Percentiles rank a stretch among this genome's conserved stretches.
Evolutionary conservation across 495 filamentous ascomycete species (phyloP).

Genomic region (Poronia punctata): DNA sequence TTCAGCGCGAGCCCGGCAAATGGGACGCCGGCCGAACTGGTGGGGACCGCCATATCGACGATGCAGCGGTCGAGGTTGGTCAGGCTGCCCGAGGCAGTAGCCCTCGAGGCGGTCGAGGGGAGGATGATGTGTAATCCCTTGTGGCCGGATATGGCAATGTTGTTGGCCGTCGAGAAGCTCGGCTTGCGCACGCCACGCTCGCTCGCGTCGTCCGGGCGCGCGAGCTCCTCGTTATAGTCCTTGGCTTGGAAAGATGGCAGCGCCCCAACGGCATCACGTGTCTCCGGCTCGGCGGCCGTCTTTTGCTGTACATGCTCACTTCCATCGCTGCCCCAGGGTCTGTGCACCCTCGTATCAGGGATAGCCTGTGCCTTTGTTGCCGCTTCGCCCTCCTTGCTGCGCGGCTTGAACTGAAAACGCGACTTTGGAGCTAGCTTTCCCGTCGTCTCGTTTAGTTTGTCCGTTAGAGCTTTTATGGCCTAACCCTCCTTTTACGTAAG

Average conservation of each 20-base stretch:
- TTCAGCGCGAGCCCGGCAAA: slow-evolving; percentile 72
- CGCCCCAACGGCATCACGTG: slow-evolving; percentile 22
- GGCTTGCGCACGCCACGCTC: slow-evolving; percentile 46
- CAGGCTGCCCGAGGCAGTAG: slow-evolving; percentile 65
- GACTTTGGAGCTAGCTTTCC: slow-evolving; percentile 35
- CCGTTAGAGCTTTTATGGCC: slow-evolving; percentile 35
- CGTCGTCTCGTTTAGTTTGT: slow-evolving; percentile 35
- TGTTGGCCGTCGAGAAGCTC: slow-evolving; percentile 53
- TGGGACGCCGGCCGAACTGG: slow-evolving; percentile 50
- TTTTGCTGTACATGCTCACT: slow-evolving; percentile 12
- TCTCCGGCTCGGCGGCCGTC: slow-evolving; percentile 18
- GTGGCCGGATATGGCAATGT: slow-evolving; percentile 59
- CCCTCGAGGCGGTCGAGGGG: slow-evolving; percentile 56
- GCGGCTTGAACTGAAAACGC: slow-evolving; percentile 42
- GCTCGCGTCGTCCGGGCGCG: slow-evolving; percentile 15
- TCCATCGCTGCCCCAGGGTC: slow-evolving; percentile 14
- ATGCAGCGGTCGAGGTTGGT: slow-evolving; percentile 66
- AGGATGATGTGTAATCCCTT: slow-evolving; percentile 62
- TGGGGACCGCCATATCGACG: slow-evolving; percentile 68
- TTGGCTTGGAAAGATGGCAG: slow-evolving; percentile 26
- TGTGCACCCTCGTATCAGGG: slow-evolving; percentile 10
- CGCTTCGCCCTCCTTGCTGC: slow-evolving; percentile 10
- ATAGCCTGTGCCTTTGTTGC: slow-evolving; percentile 7
- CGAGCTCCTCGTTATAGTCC: slow-evolving; percentile 47
- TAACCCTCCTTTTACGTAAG: slow-evolving; percentile 15